Conservation (phyloP, 1,284 basidiomycete genomes). For the Volvariella volvacea region DNA sequence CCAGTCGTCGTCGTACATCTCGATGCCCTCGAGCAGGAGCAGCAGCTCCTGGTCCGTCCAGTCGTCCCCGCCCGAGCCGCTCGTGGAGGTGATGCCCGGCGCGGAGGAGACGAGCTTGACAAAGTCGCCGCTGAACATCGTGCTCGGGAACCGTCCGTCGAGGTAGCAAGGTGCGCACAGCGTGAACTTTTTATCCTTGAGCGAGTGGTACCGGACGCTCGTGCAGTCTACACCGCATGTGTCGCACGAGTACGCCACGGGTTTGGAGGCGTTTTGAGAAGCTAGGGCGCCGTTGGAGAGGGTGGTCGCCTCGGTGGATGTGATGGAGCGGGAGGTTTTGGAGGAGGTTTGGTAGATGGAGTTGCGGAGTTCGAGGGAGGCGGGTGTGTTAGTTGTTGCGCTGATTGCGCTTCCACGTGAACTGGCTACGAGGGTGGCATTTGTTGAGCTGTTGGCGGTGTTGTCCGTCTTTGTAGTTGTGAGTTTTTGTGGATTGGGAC, state of each 20-base stretch:
- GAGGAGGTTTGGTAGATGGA: slow-evolving; percentile 86
- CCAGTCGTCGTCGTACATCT: slow-evolving; percentile 99
- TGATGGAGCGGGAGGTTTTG: slow-evolving; percentile 69
- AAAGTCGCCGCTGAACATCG: slow-evolving; percentile 97
- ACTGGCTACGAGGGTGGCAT: slow-evolving; percentile 12
- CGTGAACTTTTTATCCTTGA: slow-evolving; percentile 89
- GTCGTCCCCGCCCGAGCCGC: slow-evolving; percentile 36
- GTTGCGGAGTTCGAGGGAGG: slow-evolving; percentile 78
- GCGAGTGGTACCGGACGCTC: slow-evolving; percentile 82
- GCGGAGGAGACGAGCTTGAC: slow-evolving; percentile 70
- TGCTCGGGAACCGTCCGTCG: slow-evolving; percentile 92
- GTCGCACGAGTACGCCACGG: slow-evolving; percentile 75
- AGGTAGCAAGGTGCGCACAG: slow-evolving; percentile 90
- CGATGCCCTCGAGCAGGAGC: slow-evolving; percentile 87
- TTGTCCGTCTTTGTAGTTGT: slow-evolving; percentile 35
- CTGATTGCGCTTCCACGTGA: slow-evolving; percentile 14
- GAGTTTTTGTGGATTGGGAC: slow-evolving; percentile 34
- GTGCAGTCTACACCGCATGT: slow-evolving; percentile 96
- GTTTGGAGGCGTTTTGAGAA: slow-evolving; percentile 40
- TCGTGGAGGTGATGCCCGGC: slow-evolving; percentile 31
- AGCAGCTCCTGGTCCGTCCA: slow-evolving; percentile 94
- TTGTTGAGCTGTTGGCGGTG: slow-evolving; percentile 6
- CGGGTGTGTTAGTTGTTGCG: slow-evolving; percentile 44
- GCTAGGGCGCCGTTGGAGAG: slow-evolving; percentile 48
- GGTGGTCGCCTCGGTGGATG: slow-evolving; percentile 55